A percentile compares a stretch with the other conserved stretches of the same genome.
These are phyloP conservation scores for Komagataella populi DNA, from an alignment of 805 yeast genomes.

Conservation along the genomic window DNA sequence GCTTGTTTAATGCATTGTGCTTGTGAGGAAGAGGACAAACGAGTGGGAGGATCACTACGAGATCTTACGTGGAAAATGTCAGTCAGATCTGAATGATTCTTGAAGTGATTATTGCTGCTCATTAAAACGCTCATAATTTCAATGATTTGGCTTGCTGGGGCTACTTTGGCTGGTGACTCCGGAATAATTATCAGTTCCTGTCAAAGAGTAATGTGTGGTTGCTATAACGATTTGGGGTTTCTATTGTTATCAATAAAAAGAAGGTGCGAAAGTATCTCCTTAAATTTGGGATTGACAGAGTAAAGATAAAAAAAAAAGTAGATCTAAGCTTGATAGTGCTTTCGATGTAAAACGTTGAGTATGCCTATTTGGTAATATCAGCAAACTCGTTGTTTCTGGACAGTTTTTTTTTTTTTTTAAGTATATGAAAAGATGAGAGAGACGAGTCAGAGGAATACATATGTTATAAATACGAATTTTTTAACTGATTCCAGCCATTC, in stretches of 20 bases:
- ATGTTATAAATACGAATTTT: not conserved
- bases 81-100: not conserved
- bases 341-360: not conserved
- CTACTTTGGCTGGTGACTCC: not conserved
- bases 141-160: not conserved
- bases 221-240: not conserved
- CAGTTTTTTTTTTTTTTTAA: not conserved
- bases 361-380: not conserved
- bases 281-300: constrained; percentile 5
- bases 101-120: not conserved
- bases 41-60: not conserved
- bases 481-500: not conserved
- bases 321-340: not conserved
- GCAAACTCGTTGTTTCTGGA: not conserved
- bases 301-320: not conserved
- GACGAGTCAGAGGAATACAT: not conserved
- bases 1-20: not conserved
- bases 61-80: not conserved
- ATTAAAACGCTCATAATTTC: not conserved
- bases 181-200: not conserved
- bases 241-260: not conserved
- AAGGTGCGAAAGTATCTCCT: not conserved
- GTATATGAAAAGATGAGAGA: not conserved
- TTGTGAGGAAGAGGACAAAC: not conserved
- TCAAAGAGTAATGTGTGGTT: not conserved